Conservation (phyloP, 2,329 filamentous ascomycete genomes). For the Nothopassalora personata region DNA sequence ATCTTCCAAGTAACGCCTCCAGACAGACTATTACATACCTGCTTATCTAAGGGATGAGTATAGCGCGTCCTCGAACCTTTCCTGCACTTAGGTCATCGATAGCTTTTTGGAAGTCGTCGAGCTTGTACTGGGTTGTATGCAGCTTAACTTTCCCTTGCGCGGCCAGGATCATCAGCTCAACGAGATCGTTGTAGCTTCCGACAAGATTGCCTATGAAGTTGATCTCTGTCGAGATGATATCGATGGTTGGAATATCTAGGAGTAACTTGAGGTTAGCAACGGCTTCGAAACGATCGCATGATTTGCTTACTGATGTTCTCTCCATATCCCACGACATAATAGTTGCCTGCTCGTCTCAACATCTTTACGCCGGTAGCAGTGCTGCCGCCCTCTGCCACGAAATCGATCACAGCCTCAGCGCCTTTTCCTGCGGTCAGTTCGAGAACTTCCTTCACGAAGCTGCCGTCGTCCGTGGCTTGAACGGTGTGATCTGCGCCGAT, state of each 20-base stretch:
- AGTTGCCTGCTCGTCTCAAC: conserved; percentile 24
- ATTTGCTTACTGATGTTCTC: conserved; percentile 15
- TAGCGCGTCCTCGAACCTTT: conserved; percentile 22
- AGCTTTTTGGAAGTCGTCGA: conserved; percentile 24
- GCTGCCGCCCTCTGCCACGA: conserved; percentile 24
- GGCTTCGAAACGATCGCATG: not conserved
- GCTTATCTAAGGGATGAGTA: conserved; percentile 18
- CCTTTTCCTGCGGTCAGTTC: conserved; percentile 22
- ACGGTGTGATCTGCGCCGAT: conserved; percentile 24
- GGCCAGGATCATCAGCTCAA: conserved; percentile 24
- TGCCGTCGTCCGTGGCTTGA: conserved; percentile 14
- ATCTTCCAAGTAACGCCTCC: not conserved
- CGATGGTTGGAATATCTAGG: conserved; percentile 17
- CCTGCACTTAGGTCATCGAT: conserved; percentile 23
- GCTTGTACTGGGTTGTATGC: conserved; percentile 24
- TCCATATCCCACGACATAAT: conserved; percentile 25
- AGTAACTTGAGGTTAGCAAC: not conserved
- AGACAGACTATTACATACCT: not conserved
- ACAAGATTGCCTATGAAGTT: conserved; percentile 25
- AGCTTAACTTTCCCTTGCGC: conserved; percentile 24
- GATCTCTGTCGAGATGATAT: conserved; percentile 27
- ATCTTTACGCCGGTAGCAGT: conserved; percentile 24
- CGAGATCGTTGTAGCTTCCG: conserved; percentile 23
- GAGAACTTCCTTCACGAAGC: conserved; percentile 23
- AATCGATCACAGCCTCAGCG: conserved; percentile 25